Base-by-base conservation (phyloP, 768 basidiomycete species). In the Boletus reticuloceps region DNA sequence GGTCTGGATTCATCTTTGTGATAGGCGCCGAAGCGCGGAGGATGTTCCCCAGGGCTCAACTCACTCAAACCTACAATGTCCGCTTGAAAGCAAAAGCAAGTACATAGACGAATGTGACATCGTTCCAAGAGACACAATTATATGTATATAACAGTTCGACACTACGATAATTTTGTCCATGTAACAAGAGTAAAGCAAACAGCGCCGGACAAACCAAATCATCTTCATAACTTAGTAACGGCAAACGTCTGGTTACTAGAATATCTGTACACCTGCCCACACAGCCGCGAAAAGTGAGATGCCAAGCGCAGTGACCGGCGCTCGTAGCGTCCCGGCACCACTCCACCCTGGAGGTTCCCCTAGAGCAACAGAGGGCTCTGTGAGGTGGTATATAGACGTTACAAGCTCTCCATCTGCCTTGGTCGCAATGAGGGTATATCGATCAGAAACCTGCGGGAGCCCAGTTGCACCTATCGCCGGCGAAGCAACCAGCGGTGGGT, bases 301-400 rank as follows among this genome's bases (percentile, higher is more conserved):
- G 17, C 51, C 51, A 25, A 71, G 42, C 8, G 25, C 57, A 43
- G 41, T 11, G 6, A 51, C 44, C 4, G 69, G 53, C 34, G 45
- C 43, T 19, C 53, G 60, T 27, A 48, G 27, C 11, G 43, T 47
- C 47, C 20, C 29, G 13, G 58, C 53, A 31, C 69, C 56, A 49
- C 44, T 81, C 79, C 77, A 82, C 22, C 86, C 83, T 17, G 87
- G 84, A 13, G 88, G 87, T 32, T 79, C 62, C 10, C 90, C 89
- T 12, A 92, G 78, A 9, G 77, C 75, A 9, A 83, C 73, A 20
- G 79, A 74, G 2, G 82, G 73, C 53, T 73, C 58, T 5, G 73
- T 64, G 8, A 78, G 63, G 14, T 79, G 78, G 34, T 80, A 83
- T 11, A 80, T 79, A 0, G 81, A 76, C 10, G 86, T 90, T 3